Base-by-base conservation (phyloP, 129 eudicot species). In the Helichrysum umbraculigerum region DNA sequence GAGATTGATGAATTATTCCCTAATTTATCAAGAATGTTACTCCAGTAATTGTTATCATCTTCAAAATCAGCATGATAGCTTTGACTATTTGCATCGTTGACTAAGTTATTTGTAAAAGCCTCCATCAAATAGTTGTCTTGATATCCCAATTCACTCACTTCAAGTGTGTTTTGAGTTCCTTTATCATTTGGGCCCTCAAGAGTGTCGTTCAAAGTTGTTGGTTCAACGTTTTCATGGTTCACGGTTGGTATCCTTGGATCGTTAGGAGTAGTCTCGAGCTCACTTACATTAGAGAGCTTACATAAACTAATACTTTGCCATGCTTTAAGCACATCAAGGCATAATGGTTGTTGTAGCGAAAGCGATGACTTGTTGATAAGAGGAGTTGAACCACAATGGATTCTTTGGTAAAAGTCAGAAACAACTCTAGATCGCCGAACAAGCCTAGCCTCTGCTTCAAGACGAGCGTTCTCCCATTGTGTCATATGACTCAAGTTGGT, bases 391-490 rank as follows among this genome's bases (percentile, higher is more conserved):
- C 64, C 52, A 25, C 12, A 20, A 19, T 73, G 68, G 68, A 42
- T 56, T n/a, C 39, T 75, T 56, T 63, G 79, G 72, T 76, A 70
- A 63, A 73, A 75, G 69, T 66, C 22, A 42, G 78, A 72, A 70
- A n/a, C 52, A 66, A 58, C 71, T 15, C 54, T 85, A 42, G 84
- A 73, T 75, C 65, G 51, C 3, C 87, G 82, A 21, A 33, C 79
- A 57, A 87, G 69, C 58, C 92, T 69, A 30, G 86, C 92, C 68
- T 88, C 92, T 28, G 92, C 92, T 81, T 88, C 89, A 17, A 87
- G 92, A 47, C 92, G 79, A 58, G 89, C 87, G 17, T 72, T 85
- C 66, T 88, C 92, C 92, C 92, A 88, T 41, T 88, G 89, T 12
- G 89, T 86, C 85, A 88, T 83, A 75, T 88, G 92, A 76, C 83